These are phyloP conservation scores for Ocimum tenuiflorum DNA, from an alignment of 257 asterid species.

Conservation along the genomic window DNA sequence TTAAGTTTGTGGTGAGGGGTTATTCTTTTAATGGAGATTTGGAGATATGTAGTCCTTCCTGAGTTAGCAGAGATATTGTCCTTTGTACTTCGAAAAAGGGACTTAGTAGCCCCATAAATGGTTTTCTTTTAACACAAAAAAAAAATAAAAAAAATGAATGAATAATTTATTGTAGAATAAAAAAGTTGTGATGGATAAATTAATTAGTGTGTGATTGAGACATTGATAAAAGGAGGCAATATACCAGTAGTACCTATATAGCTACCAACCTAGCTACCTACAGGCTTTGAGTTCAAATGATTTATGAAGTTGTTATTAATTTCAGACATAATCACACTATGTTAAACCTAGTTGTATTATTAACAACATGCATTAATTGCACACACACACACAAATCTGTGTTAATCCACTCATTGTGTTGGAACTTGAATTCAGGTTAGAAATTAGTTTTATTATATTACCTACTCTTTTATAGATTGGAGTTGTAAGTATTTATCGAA, in stretches of 20 bases:
- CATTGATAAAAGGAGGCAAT: conserved; percentile 19
- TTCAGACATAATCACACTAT: too few relatives aligned
- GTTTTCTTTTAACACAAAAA: background rate
- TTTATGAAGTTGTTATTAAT: background rate
- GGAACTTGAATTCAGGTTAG: background rate
- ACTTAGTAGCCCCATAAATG: background rate
- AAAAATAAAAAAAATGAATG: background rate
- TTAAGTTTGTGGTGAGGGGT: too few relatives aligned
- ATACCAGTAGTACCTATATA: background rate
- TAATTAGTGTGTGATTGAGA: conserved; percentile 28
- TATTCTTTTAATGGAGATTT: conserved; percentile 24
- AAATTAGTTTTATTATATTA: too few relatives aligned
- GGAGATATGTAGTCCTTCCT: background rate
- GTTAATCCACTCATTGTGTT: background rate
- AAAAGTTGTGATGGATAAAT: conserved; percentile 14
- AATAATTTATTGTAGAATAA: background rate
- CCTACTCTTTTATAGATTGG: too few relatives aligned
- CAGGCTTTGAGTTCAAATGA: conserved; percentile 2
- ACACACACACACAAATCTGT: background rate
- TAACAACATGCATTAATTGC: background rate
- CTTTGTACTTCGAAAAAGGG: conserved; percentile 22
- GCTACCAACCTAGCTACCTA: background rate
- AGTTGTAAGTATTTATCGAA: too few relatives aligned
- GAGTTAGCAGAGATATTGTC: conserved; percentile 12
- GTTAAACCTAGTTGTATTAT: background rate